Conservation (phyloP, 148 eudicot species). For the Mesembryanthemum crystallinum region DNA sequence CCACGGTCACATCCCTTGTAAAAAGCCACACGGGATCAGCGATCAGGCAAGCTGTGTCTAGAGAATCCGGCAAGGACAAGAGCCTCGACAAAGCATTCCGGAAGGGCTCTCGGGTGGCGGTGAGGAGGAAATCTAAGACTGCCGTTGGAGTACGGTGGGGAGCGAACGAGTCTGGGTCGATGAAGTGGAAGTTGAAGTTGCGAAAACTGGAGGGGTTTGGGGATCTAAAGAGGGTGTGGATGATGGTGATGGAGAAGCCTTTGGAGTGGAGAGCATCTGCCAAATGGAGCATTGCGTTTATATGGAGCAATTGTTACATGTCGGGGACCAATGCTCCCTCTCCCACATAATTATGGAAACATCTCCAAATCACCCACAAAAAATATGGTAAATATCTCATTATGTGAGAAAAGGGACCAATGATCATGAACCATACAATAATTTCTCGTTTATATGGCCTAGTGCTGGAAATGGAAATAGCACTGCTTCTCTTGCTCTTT, state of each 20-base stretch:
- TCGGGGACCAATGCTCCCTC: too few relatives aligned
- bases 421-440: too few relatives aligned
- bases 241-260: neutral
- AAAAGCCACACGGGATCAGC: neutral
- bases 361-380: too few relatives aligned
- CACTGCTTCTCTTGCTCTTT: too few relatives aligned
- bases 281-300: neutral
- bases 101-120: neutral
- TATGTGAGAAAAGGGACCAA: too few relatives aligned
- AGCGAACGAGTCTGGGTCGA: neutral
- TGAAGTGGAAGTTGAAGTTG: neutral
- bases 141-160: neutral
- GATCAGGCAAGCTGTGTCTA: neutral
- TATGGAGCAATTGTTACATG: too few relatives aligned
- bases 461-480: too few relatives aligned
- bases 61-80: neutral
- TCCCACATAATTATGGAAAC: too few relatives aligned
- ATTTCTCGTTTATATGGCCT: too few relatives aligned
- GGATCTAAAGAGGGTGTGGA: neutral
- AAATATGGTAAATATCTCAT: too few relatives aligned
- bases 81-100: neutral
- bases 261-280: neutral
- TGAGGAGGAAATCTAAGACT: neutral
- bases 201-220: neutral
- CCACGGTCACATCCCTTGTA: neutral